Evolutionary conservation across 1,284 basidiomycete species (phyloP), one percentile per base, ranked within the genome.

Genomic region (Cyathus olla): DNA sequence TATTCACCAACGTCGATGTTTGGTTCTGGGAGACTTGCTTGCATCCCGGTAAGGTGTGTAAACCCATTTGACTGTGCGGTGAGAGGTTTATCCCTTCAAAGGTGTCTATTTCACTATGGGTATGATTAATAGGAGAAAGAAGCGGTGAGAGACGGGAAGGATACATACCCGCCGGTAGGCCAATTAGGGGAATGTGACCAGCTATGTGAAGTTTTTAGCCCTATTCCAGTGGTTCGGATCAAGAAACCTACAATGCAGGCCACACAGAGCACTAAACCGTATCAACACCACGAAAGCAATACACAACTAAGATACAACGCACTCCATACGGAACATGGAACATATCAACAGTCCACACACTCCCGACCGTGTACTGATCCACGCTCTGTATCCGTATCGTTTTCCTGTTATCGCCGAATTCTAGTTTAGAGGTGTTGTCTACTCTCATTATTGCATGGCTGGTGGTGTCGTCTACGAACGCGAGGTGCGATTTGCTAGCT

Each of bases 61-160:
- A 76, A 2, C 87, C 85, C 86, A 92, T 90, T 72, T 90, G 88
- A 65, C 88, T 90, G 60, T 80, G 76, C 9, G 79, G 83, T 51
- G 83, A 83, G 60, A 86, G 78, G 74, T 95, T 94, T 57, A 92
- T 87, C 47, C 87, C 90, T 75, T 95, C 93, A 64, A 94, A 88
- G 4, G 90, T 91, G 74, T 95, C 92, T 64, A 93, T 92, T 71
- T 92, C 90, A 39, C 83, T 80, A 35, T 8, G 21, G 19, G 22
- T 19, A 28, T 24, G 48, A 37, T 26, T 47, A n/a, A n/a, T n/a
- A n/a, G n/a, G n/a, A n/a, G n/a, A n/a, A n/a, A n/a, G 13, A 35
- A 35, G 31, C 31, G 8, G 31, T 35, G 31, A 35, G 31, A 13
- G 8, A 35, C 6, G 51, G 31, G 6, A 37, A 31, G 10, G n/a